Percentiles rank a stretch among this genome's conserved stretches.
Evolutionary conservation across 345 rosid genomes (phyloP).

Genomic region (Heritiera fomes): DNA sequence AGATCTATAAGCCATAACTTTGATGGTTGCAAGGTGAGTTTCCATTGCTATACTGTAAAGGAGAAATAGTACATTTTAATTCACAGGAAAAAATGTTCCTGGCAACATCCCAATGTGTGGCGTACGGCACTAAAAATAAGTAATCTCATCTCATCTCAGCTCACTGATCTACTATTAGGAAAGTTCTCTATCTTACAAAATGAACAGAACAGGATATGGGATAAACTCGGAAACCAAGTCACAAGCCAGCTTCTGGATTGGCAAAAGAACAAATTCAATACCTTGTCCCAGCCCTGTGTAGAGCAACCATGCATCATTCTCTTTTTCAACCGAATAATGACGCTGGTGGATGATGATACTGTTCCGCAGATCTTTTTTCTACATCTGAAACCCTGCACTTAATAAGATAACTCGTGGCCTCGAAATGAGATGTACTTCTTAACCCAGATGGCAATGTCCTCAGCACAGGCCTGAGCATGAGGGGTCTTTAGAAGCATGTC

Average conservation of each 20-base stretch:
- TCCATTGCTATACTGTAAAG: not conserved
- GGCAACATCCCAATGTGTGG: constrained; percentile 14
- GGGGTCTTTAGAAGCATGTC: constrained; percentile 90
- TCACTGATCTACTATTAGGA: constrained; percentile 22
- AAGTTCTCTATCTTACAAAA: constrained; percentile 37
- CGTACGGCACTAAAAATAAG: not conserved
- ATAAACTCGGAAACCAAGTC: constrained; percentile 6
- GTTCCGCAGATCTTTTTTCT: not conserved
- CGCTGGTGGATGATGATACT: not conserved
- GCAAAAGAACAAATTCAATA: constrained; percentile 17
- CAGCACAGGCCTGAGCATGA: constrained; percentile 90
- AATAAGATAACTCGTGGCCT: constrained; percentile 94
- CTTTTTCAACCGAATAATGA: not conserved
- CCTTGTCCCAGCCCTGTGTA: not conserved
- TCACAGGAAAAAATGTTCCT: constrained; percentile 10
- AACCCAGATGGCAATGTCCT: constrained; percentile 92
- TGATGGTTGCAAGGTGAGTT: not conserved
- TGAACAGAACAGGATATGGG: constrained; percentile 21
- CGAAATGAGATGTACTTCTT: constrained; percentile 84
- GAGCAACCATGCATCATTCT: constrained; percentile 1
- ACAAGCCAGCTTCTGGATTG: constrained; percentile 16
- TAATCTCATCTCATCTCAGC: constrained; percentile 24
- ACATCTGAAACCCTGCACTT: constrained; percentile 11
- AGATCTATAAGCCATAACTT: not conserved
- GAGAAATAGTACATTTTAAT: constrained; percentile 16